Conservation (phyloP, 805 yeast genomes). For the Nakazawaea holstii region DNA sequence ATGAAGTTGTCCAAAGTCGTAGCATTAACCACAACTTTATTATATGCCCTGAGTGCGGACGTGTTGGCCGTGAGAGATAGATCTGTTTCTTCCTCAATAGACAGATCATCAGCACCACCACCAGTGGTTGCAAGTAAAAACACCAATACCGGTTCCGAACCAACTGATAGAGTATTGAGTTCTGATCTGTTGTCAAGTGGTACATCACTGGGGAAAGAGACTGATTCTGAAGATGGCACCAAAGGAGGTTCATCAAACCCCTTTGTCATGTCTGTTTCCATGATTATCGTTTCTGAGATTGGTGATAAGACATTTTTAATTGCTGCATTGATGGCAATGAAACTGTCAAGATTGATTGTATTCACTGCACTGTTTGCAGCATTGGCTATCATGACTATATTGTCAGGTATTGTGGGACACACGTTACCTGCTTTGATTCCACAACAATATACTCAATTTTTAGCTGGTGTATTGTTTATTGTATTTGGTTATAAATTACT, state of each 20-base stretch:
- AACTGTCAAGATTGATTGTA: constrained; percentile 76
- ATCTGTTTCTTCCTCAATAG: neutral
- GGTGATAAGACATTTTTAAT: constrained; percentile 97
- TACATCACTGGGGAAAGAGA: neutral
- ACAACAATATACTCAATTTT: constrained; percentile 68
- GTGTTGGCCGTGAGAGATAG: neutral
- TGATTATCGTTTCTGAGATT: constrained; percentile 93
- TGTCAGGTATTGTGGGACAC: constrained; percentile 89
- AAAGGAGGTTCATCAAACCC: constrained; percentile 30
- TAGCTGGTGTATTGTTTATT: constrained; percentile 77
- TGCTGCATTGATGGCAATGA: constrained; percentile 98
- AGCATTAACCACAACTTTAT: neutral
- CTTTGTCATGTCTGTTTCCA: constrained; percentile 74
- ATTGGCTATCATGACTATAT: constrained; percentile 81
- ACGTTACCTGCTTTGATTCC: constrained; percentile 82
- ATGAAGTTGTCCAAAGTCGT: neutral
- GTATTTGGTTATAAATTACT: constrained; percentile 77
- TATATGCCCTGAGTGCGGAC: neutral
- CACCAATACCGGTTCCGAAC: neutral
- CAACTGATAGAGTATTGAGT: neutral
- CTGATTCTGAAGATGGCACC: neutral
- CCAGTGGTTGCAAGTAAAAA: neutral
- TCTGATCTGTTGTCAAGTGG: neutral
- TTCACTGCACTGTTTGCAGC: constrained; percentile 85
- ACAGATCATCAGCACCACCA: no score